Evolutionary conservation across 768 basidiomycete species (phyloP).

Genomic region (Phaeolepiota aurea): DNA sequence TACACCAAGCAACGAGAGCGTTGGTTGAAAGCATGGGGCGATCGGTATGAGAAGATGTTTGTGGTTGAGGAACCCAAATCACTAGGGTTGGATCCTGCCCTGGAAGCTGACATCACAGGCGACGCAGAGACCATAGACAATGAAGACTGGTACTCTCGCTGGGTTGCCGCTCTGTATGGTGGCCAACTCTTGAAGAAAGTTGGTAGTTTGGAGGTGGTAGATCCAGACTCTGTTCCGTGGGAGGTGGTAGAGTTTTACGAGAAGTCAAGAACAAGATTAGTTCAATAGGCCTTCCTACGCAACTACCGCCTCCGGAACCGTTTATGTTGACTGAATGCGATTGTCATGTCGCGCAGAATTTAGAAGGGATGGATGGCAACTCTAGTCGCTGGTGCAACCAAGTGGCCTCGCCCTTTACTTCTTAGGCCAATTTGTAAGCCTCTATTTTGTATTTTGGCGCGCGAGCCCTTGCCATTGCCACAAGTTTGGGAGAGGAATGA

Average conservation of each 20-base stretch:
- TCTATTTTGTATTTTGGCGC: too few species aligned
- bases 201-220: background rate
- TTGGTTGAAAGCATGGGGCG: background rate
- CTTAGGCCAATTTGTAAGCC: background rate
- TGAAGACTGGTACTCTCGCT: background rate
- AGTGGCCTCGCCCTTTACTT: too few species aligned
- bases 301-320: too few species aligned
- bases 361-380: too few species aligned
- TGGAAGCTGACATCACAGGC: background rate
- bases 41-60: background rate
- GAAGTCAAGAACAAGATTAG: background rate
- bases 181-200: background rate
- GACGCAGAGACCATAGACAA: background rate
- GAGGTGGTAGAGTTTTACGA: background rate
- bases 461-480: too few species aligned
- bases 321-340: background rate
- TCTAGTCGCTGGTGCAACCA: too few species aligned
- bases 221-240: background rate
- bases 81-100: background rate
- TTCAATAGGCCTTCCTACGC: background rate
- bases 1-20: background rate
- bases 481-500: too few species aligned
- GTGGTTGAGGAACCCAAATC: background rate
- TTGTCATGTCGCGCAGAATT: too few species aligned
- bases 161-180: background rate